Conservation (phyloP, 176 grass and related monocot genomes). For the Puya raimondii region DNA sequence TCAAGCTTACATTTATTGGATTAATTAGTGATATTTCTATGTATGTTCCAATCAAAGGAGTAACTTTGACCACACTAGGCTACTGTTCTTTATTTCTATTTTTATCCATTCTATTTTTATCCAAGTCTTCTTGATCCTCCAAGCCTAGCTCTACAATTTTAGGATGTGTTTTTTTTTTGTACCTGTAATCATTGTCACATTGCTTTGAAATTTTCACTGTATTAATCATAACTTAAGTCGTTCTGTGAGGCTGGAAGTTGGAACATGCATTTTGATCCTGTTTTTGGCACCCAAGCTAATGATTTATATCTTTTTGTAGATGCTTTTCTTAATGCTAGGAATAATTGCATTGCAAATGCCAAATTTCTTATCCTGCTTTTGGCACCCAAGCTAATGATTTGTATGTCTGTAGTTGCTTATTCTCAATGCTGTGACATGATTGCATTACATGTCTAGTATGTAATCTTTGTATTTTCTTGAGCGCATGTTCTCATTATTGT, state of each 20-base stretch:
- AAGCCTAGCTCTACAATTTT: no score
- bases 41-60: no score
- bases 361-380: not conserved
- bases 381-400: not conserved
- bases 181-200: no score
- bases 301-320: not conserved
- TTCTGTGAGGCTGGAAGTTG: not conserved
- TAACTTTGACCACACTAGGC: no score
- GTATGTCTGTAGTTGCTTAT: not conserved
- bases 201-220: not conserved
- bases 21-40: no score
- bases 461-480: not conserved
- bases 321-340: no score
- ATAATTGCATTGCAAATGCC: no score
- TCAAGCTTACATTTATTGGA: no score
- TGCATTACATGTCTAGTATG: not conserved
- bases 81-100: no score
- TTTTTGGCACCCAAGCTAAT: not conserved
- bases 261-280: not conserved
- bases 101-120: no score
- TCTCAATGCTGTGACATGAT: not conserved
- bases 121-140: no score
- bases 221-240: not conserved
- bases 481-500: conserved; percentile 16
- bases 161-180: no score